A percentile compares a stretch with the other conserved stretches of the same genome.
phyloP scores from a whole-genome alignment of 305 asterid genomes.

The Solanum hybrid region DNA sequence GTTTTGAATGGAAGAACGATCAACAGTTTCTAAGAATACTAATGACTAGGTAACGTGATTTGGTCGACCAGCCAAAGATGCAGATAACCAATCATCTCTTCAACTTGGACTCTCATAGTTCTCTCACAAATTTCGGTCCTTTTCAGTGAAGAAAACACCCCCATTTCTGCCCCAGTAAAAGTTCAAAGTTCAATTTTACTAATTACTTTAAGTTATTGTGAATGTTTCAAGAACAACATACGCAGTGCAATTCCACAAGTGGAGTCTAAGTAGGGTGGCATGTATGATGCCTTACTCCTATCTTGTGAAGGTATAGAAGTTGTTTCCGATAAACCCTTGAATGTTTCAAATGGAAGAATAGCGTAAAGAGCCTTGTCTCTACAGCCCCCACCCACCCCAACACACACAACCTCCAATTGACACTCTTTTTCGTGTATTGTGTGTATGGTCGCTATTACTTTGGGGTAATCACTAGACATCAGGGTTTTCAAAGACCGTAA shows the following conservation, averaged over 20 bases:
- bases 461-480: neutral
- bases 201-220: neutral
- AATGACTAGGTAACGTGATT: neutral
- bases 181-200: neutral
- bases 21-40: neutral
- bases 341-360: neutral
- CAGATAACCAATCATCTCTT: neutral
- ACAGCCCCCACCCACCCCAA: neutral
- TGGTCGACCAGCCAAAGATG: neutral
- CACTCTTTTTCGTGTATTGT: neutral
- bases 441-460: neutral
- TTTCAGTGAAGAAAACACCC: neutral
- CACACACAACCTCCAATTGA: neutral
- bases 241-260: neutral
- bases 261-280: neutral
- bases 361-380: neutral
- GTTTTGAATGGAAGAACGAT: neutral
- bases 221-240: neutral
- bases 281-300: neutral
- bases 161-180: neutral
- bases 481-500: neutral
- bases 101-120: neutral
- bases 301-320: neutral
- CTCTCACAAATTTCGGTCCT: neutral
- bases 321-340: neutral